phyloP scores from a whole-genome alignment of 1,139 yeast genomes.

The Debaryomyces robertsiae region DNA sequence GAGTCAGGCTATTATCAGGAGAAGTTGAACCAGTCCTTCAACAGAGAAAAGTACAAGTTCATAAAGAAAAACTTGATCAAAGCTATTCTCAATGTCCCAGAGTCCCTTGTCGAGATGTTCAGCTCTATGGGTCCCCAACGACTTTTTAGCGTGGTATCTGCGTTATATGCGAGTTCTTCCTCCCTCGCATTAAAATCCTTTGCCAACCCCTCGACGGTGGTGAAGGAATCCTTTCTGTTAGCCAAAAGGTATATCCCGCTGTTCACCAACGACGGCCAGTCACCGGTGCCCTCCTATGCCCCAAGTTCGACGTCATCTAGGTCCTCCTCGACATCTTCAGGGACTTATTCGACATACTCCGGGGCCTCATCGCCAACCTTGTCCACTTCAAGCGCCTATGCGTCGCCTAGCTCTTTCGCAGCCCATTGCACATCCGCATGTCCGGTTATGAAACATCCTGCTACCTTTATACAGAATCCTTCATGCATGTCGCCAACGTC shows the following conservation, averaged over 20 bases:
- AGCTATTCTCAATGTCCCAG: constrained; percentile 36
- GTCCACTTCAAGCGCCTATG: background rate
- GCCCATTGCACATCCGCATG: constrained; percentile 1
- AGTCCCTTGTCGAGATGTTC: constrained; percentile 35
- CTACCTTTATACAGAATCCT: background rate
- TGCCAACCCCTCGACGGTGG: background rate
- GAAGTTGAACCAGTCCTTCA: constrained; percentile 19
- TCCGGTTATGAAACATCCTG: background rate
- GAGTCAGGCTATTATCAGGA: constrained; percentile 27
- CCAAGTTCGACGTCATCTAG: constrained; percentile 15
- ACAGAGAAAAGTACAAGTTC: constrained; percentile 29
- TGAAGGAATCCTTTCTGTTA: constrained; percentile 1
- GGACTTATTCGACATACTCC: background rate
- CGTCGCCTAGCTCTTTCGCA: background rate
- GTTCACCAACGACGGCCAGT: background rate
- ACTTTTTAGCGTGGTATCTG: constrained; percentile 13
- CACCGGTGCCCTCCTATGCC: constrained; percentile 16
- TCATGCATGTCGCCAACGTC: background rate
- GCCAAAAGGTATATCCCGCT: background rate
- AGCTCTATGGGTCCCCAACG: constrained; percentile 40
- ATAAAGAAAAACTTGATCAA: constrained; percentile 37
- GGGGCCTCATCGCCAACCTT: constrained; percentile 3
- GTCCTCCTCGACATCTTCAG: background rate
- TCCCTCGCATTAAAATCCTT: background rate
- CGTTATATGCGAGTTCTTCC: constrained; percentile 4